Evolutionary conservation across 1,284 basidiomycete genomes (phyloP).

Genomic region (Naganishia albida): DNA sequence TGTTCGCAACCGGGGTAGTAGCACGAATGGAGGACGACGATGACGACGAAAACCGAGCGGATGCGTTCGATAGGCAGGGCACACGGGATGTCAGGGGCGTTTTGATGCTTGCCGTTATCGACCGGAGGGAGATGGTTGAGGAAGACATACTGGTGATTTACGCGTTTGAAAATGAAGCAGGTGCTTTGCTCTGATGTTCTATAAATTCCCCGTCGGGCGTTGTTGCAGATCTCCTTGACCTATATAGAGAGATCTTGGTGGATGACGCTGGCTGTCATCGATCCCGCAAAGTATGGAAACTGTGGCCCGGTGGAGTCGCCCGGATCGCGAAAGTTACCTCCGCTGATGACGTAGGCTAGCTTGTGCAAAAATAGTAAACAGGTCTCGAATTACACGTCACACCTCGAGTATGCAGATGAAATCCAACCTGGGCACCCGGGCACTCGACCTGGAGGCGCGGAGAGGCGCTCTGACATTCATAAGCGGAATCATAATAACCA

Average conservation of each 20-base stretch:
- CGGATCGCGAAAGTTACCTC: too few relatives aligned
- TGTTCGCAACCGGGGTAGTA: constrained; percentile 13
- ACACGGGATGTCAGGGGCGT: constrained; percentile 20
- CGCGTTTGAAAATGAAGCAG: neutral
- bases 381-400: too few relatives aligned
- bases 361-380: too few relatives aligned
- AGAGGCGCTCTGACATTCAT: too few relatives aligned
- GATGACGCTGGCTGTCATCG: neutral
- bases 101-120: constrained; percentile 23
- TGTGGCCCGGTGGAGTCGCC: neutral
- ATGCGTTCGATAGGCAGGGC: constrained; percentile 24
- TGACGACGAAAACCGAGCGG: neutral
- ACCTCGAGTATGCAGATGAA: too few relatives aligned
- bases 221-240: too few relatives aligned
- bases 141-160: constrained; percentile 24
- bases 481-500: neutral
- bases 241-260: too few relatives aligned
- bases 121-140: constrained; percentile 9
- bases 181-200: neutral
- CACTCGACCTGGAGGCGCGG: too few relatives aligned
- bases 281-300: neutral
- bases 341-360: too few relatives aligned
- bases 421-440: too few relatives aligned
- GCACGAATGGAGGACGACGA: constrained; percentile 12
- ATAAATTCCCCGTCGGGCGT: neutral